A percentile compares a stretch with the other conserved stretches of the same genome.
These are phyloP conservation scores for Prunus armeniaca DNA, from an alignment of 306 rosid species.

Conservation along the genomic window DNA sequence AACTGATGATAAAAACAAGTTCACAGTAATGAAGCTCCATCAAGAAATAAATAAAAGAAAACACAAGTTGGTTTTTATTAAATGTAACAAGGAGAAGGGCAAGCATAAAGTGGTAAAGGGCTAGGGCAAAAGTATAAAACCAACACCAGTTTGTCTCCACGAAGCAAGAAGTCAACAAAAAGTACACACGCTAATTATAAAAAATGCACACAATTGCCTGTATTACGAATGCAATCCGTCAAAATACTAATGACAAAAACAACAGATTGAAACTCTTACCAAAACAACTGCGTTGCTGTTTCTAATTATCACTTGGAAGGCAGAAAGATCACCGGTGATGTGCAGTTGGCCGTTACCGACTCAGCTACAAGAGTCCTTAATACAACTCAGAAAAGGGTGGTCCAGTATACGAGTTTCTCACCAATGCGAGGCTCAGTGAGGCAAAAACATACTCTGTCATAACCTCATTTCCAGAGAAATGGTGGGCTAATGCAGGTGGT, in stretches of 20 bases:
- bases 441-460: neutral
- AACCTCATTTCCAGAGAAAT: neutral
- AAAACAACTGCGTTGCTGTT: neutral
- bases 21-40: neutral
- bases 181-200: no score
- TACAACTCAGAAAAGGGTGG: neutral
- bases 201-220: neutral
- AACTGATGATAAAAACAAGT: neutral
- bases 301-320: neutral
- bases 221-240: neutral
- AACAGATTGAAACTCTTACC: neutral
- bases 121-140: no score
- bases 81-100: no score
- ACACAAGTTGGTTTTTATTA: no score
- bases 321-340: neutral
- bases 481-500: neutral
- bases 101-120: no score
- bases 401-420: neutral
- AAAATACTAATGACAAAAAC: neutral
- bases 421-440: neutral
- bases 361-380: neutral
- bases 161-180: no score
- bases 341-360: neutral
- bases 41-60: neutral
- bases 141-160: no score